Evolutionary conservation across 176 grass and related monocot species (phyloP).

Genomic region (Aegilops speltoides): DNA sequence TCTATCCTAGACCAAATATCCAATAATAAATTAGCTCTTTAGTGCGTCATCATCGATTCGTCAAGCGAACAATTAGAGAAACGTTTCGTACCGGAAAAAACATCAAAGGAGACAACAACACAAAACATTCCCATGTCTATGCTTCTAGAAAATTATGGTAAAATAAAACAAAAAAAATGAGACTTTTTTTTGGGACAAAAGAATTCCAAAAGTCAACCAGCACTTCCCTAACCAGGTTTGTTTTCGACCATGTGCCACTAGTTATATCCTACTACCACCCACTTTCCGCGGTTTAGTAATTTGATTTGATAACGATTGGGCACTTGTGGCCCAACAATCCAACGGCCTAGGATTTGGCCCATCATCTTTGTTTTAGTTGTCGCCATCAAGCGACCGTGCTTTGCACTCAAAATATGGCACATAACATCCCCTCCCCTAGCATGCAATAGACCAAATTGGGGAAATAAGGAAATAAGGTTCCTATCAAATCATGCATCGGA

Average conservation of each 20-base stretch:
- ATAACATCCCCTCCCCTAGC: not conserved
- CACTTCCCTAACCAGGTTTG: not conserved
- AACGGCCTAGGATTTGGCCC: not conserved
- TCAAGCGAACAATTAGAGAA: too few species aligned
- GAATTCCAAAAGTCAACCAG: not conserved
- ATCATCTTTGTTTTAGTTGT: not conserved
- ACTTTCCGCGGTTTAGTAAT: accelerated
- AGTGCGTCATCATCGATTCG: not conserved
- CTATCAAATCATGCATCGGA: not conserved
- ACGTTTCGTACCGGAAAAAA: not conserved
- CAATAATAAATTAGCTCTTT: not conserved
- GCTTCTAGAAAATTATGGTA: not conserved
- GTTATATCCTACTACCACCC: not conserved
- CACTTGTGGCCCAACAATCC: not conserved
- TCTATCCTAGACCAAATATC: not conserved
- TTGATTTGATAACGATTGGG: not conserved
- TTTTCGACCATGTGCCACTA: not conserved
- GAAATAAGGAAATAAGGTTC: not conserved
- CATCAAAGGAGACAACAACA: not conserved
- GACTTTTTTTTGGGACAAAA: not conserved
- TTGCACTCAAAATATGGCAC: not conserved
- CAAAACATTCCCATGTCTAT: not conserved
- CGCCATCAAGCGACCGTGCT: not conserved
- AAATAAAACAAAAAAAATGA: not conserved
- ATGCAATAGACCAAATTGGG: not conserved